Evolutionary conservation across 2,329 filamentous ascomycete genomes (phyloP), one percentile per base, ranked within the genome.

Genomic region (Microcyclospora tardicrescens): DNA sequence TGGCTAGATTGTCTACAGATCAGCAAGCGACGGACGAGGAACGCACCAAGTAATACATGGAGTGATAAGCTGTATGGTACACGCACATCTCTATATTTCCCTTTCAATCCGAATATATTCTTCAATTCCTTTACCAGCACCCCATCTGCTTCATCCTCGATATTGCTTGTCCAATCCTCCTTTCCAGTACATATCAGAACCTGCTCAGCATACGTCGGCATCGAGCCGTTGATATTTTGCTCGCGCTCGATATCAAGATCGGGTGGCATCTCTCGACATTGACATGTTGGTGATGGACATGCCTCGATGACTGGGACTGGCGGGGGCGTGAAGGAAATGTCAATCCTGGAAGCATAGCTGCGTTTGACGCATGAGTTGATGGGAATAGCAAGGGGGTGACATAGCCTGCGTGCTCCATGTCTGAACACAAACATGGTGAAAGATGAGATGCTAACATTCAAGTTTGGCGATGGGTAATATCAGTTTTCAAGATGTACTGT

Each of bases 171-270:
- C 87, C 87, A 95, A 62, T 93, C 83, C 24, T 71, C 64, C 43
- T 77, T 75, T 4, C 84, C 86, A 0, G 86, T 93, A 45, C 81
- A 87, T 11, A 95, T 69, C 9, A 96, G 61, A 3, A 95, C 73
- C 50, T 95, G 86, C 60, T 93, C 80, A 1, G 77, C 70, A 57
- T 94, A 93, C 1, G 71, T 67, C 2, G 81, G 69, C 63, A 94
- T 87, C 5, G 81, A 80, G 10, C 83, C 83, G 54, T 82, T 79
- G 33, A 95, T 65, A 13, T 72, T 68, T 30, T 73, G 73, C 43
- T 74, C 70, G 50, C 72, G 69, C 55, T 95, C 86, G 38, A 95
- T 87, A 15, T 79, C 74, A 12, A 93, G 68, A 3, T 74, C 78
- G 10, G 61, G 48, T 0, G 82, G 77, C 39, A 69, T 79, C 2